phyloP scores from a whole-genome alignment of 495 filamentous ascomycete genomes.

The Aspergillus indologenus region DNA sequence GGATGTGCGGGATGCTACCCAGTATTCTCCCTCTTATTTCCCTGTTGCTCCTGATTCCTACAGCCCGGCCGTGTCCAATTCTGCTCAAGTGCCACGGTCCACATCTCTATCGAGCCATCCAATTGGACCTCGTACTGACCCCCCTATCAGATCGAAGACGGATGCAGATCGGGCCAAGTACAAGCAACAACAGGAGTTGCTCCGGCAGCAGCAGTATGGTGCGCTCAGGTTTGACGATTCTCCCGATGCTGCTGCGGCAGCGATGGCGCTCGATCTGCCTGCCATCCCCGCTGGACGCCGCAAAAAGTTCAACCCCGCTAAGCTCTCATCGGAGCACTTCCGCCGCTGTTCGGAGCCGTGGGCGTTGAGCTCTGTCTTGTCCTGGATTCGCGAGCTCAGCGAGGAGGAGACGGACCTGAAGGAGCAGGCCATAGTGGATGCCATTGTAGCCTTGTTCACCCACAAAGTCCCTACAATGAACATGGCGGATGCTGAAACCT shows the following conservation, averaged over 20 bases:
- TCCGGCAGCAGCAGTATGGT: constrained; percentile 47
- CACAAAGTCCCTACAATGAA: constrained; percentile 99
- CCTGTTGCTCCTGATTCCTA: constrained; percentile 48
- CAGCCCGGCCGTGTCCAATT: constrained; percentile 41
- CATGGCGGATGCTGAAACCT: constrained; percentile 88
- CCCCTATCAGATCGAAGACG: constrained; percentile 88
- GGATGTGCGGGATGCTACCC: constrained; percentile 30
- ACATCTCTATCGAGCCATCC: constrained; percentile 79
- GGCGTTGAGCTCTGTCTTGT: constrained; percentile 83
- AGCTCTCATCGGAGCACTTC: constrained; percentile 79
- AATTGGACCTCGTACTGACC: constrained; percentile 72
- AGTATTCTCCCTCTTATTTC: constrained; percentile 43
- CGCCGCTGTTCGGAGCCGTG: constrained; percentile 86
- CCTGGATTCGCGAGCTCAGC: constrained; percentile 84
- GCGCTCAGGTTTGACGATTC: constrained; percentile 40
- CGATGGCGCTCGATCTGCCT: constrained; percentile 63
- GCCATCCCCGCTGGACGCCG: constrained; percentile 65
- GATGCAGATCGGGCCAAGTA: constrained; percentile 72
- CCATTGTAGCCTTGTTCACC: constrained; percentile 85
- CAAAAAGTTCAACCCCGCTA: constrained; percentile 83
- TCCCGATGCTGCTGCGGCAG: constrained; percentile 47
- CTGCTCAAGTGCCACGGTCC: constrained; percentile 71
- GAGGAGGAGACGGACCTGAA: constrained; percentile 82
- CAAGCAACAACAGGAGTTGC: constrained; percentile 55
- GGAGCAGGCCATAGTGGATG: constrained; percentile 76